A percentile compares a stretch with the other conserved stretches of the same genome.
These are phyloP conservation scores for Boletus rubescentipes DNA, from an alignment of 768 basidiomycete species.

Conservation along the genomic window DNA sequence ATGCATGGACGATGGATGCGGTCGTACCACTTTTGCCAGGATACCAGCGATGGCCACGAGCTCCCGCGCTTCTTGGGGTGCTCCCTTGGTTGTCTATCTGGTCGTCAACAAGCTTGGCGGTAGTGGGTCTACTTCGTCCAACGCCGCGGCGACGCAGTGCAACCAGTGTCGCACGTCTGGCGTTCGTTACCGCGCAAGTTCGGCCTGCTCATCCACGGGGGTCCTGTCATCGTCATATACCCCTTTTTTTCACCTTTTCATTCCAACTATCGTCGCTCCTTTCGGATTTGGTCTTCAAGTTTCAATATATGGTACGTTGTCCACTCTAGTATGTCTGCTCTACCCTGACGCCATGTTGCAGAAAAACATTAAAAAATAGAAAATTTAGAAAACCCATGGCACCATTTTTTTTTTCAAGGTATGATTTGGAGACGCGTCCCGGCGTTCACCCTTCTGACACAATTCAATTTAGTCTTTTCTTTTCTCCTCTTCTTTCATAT, in stretches of 20 bases:
- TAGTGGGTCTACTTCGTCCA: background rate
- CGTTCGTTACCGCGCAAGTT: background rate
- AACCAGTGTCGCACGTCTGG: background rate
- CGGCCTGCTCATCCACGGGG: background rate
- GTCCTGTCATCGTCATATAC: slow-evolving; percentile 10
- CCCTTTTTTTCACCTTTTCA: background rate
- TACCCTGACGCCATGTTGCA: too few species aligned
- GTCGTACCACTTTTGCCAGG: background rate
- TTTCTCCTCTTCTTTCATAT: too few species aligned
- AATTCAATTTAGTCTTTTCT: too few species aligned
- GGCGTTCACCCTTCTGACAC: too few species aligned
- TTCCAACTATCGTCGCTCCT: background rate
- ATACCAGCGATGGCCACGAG: background rate
- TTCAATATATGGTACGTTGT: too few species aligned
- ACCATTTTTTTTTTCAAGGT: too few species aligned
- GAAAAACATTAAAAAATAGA: too few species aligned
- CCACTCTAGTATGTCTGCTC: too few species aligned
- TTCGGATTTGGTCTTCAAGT: background rate
- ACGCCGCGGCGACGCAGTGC: background rate
- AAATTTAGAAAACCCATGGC: too few species aligned
- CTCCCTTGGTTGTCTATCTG: background rate
- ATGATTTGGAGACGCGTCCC: too few species aligned
- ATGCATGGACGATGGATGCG: background rate
- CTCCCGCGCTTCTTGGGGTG: background rate
- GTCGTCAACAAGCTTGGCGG: background rate